Evolutionary conservation across 495 filamentous ascomycete genomes (phyloP).

Genomic region (Annulohypoxylon stygium): DNA sequence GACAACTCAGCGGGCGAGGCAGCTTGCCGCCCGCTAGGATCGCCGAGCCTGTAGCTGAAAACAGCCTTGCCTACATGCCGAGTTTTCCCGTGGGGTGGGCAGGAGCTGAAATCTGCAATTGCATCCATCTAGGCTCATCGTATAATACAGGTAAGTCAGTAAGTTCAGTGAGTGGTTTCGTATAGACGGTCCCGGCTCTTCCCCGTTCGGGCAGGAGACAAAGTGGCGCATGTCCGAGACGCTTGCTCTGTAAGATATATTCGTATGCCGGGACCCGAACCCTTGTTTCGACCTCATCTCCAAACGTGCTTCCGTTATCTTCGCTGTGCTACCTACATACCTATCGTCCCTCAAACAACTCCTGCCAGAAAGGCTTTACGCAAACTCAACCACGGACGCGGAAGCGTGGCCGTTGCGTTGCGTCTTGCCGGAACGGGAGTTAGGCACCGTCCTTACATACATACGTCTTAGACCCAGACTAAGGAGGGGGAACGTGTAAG

Average conservation of each 20-base stretch:
- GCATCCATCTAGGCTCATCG: background rate
- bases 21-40: slow-evolving; percentile 7
- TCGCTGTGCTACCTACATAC: no score
- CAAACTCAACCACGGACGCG: background rate
- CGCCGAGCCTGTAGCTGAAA: slow-evolving; percentile 17
- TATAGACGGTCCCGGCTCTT: background rate
- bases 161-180: slow-evolving; percentile 17
- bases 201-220: slow-evolving; percentile 5
- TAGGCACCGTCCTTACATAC: slow-evolving; percentile 6
- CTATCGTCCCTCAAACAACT: background rate
- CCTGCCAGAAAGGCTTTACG: background rate
- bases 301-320: slow-evolving; percentile 1
- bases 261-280: slow-evolving; percentile 8
- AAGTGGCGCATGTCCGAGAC: slow-evolving; percentile 24
- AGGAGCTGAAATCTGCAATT: slow-evolving; percentile 7
- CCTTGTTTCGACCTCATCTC: slow-evolving; percentile 40
- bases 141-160: background rate
- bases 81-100: background rate
- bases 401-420: slow-evolving; percentile 3
- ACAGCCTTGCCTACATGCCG: slow-evolving; percentile 17
- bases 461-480: background rate
- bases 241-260: background rate
- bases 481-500: slow-evolving; percentile 2
- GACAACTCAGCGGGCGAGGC: slow-evolving; percentile 12
- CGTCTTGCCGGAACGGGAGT: background rate